These are phyloP conservation scores for Mallotus repandus DNA, from an alignment of 441 rosid species.

Conservation along the genomic window DNA sequence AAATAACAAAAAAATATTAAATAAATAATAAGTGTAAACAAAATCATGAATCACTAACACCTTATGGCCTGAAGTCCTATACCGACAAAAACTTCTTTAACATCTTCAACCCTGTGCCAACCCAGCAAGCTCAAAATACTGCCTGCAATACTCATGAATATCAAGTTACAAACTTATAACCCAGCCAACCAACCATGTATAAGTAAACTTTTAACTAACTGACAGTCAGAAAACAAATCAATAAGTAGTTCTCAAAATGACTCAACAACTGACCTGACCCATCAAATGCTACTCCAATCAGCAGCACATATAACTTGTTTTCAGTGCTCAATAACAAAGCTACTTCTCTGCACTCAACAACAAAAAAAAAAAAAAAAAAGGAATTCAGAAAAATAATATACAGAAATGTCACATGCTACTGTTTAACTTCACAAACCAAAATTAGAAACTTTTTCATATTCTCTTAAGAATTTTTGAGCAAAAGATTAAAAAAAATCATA, in stretches of 20 bases:
- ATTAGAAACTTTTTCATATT: neutral
- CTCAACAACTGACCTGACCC: slow-evolving; percentile 58
- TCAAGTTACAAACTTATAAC: slow-evolving; percentile 26
- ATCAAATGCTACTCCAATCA: slow-evolving; percentile 53
- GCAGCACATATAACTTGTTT: slow-evolving; percentile 66
- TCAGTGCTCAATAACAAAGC: slow-evolving; percentile 62
- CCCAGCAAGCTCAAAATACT: slow-evolving; percentile 53
- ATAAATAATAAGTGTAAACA: slow-evolving; percentile 8
- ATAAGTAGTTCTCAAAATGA: slow-evolving; percentile 18
- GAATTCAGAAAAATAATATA: neutral
- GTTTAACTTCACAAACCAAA: neutral
- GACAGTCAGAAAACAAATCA: slow-evolving; percentile 19
- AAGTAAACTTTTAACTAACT: slow-evolving; percentile 15
- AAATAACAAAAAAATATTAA: neutral
- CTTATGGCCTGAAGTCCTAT: slow-evolving; percentile 82
- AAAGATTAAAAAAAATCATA: neutral
- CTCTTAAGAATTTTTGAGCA: neutral
- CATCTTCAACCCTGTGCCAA: slow-evolving; percentile 64
- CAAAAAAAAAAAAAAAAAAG: too few relatives aligned
- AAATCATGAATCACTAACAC: slow-evolving; percentile 47
- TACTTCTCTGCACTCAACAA: slow-evolving; percentile 56
- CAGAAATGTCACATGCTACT: neutral
- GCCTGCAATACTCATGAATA: slow-evolving; percentile 48
- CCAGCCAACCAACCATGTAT: slow-evolving; percentile 27
- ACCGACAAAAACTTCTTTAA: slow-evolving; percentile 65